Evolutionary conservation across 208 protist species (phyloP).

Genomic region (Trypanosomatidae sp.): DNA sequence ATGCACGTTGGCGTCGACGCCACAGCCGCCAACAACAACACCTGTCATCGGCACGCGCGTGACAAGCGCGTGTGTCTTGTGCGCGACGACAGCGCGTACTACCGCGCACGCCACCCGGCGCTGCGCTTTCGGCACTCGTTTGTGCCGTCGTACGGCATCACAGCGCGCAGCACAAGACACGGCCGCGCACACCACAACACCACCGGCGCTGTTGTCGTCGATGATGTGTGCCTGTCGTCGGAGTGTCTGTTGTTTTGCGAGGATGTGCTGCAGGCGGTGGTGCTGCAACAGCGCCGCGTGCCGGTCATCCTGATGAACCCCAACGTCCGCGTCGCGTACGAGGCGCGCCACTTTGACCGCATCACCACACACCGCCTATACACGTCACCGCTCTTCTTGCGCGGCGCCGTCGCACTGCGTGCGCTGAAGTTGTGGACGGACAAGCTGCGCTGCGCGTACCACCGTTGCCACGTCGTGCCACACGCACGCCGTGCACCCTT

Average conservation of each 20-base stretch:
- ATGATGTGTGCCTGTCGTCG: constrained; percentile 43
- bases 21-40: too few species aligned
- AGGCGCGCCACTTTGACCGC: constrained; percentile 21
- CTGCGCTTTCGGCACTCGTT: constrained; percentile 43
- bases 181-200: background rate
- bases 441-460: background rate
- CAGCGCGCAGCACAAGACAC: constrained; percentile 1
- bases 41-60: too few species aligned
- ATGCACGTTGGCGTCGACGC: too few species aligned
- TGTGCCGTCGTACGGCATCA: constrained; percentile 35
- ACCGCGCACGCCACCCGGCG: constrained; percentile 10
- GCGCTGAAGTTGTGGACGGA: background rate
- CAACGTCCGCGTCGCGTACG: constrained; percentile 47
- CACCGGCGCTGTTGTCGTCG: constrained; percentile 1
- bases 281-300: constrained; percentile 17
- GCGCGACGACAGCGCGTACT: constrained; percentile 14
- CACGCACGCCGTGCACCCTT: too few species aligned
- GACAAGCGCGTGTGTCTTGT: background rate
- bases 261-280: constrained; percentile 35
- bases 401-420: background rate
- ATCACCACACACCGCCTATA: constrained; percentile 1
- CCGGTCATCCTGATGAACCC: constrained; percentile 67
- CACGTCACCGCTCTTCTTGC: background rate
- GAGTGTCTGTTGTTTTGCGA: constrained; percentile 60
- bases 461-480: background rate